These are phyloP conservation scores for Clarireedia homoeocarpa DNA, from an alignment of 2,329 filamentous ascomycete genomes.

Conservation along the genomic window DNA sequence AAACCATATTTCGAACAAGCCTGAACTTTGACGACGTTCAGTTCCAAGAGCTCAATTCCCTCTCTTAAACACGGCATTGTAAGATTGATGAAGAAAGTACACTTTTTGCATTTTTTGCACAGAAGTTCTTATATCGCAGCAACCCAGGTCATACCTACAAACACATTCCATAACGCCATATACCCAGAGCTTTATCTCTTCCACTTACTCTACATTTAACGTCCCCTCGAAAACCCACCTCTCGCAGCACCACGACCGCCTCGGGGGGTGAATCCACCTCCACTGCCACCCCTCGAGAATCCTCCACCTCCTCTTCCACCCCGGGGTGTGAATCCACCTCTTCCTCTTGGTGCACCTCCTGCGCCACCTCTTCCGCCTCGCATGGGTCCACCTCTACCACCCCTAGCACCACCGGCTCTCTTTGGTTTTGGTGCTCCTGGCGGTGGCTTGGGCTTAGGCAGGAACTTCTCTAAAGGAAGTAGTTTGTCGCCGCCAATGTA, in stretches of 20 bases:
- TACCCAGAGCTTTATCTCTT: slow-evolving; percentile 7
- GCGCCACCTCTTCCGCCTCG: slow-evolving; percentile 35
- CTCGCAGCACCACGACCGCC: slow-evolving; percentile 25
- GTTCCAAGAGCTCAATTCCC: too few relatives aligned
- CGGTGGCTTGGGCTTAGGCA: slow-evolving; percentile 80
- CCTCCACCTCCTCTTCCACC: slow-evolving; percentile 34
- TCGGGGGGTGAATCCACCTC: slow-evolving; percentile 27
- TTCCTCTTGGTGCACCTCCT: slow-evolving; percentile 42
- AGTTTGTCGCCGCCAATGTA: slow-evolving; percentile 94
- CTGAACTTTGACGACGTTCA: too few relatives aligned
- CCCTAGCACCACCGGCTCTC: slow-evolving; percentile 55
- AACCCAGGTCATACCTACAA: slow-evolving; percentile 7
- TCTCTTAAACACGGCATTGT: neutral
- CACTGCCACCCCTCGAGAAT: slow-evolving; percentile 29
- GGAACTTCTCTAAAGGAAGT: slow-evolving; percentile 88
- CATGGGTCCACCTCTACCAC: slow-evolving; percentile 37
- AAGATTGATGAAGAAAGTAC: slow-evolving; percentile 1
- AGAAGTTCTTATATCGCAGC: slow-evolving; percentile 7
- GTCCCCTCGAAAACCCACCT: slow-evolving; percentile 28
- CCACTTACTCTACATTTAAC: slow-evolving; percentile 1
- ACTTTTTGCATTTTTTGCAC: slow-evolving; percentile 5
- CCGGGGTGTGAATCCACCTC: slow-evolving; percentile 41
- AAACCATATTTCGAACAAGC: too few relatives aligned
- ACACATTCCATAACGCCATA: slow-evolving; percentile 9
- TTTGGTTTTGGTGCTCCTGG: slow-evolving; percentile 63